A percentile compares a stretch with the other conserved stretches of the same genome.
Conservation (phyloP, 768 basidiomycete species). For the Leccinum longicurvipes region DNA sequence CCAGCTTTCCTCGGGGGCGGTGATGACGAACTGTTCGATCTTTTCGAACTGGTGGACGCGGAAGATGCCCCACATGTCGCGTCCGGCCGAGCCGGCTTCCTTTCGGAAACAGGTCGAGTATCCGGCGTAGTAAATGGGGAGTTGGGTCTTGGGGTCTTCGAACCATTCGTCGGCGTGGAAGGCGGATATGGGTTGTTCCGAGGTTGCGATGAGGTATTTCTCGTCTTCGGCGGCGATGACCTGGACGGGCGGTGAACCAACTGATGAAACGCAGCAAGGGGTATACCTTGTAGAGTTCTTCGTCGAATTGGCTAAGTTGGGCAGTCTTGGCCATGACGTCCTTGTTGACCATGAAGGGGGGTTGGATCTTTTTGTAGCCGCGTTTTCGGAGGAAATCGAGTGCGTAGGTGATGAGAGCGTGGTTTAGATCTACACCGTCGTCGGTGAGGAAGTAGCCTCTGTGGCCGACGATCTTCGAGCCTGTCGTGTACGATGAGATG, state of each 20-base stretch:
- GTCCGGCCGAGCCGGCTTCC: slow-evolving; percentile 95
- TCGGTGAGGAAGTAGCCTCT: slow-evolving; percentile 94
- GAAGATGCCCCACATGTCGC: slow-evolving; percentile 99
- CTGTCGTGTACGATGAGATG: slow-evolving; percentile 38
- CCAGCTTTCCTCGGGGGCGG: slow-evolving; percentile 93
- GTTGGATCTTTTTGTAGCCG: slow-evolving; percentile 91
- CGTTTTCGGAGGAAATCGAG: slow-evolving; percentile 85
- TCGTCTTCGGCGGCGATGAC: slow-evolving; percentile 89
- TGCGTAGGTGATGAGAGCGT: slow-evolving; percentile 91
- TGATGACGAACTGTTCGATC: slow-evolving; percentile 95
- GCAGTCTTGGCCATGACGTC: slow-evolving; percentile 97
- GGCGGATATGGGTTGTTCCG: slow-evolving; percentile 97
- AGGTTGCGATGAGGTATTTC: slow-evolving; percentile 98
- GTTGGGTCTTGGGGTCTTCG: slow-evolving; percentile 84
- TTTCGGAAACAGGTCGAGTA: slow-evolving; percentile 98
- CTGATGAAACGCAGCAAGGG: neutral
- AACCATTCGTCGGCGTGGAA: slow-evolving; percentile 98
- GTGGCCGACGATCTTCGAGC: slow-evolving; percentile 91
- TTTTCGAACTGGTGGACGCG: slow-evolving; percentile 99
- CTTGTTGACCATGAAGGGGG: slow-evolving; percentile 98
- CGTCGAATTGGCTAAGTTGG: slow-evolving; percentile 97
- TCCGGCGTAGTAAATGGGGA: slow-evolving; percentile 88
- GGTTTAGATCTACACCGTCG: slow-evolving; percentile 96
- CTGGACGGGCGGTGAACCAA: slow-evolving; percentile 33
- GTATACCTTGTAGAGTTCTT: slow-evolving; percentile 91